Evolutionary conservation across 2,329 filamentous ascomycete genomes (phyloP).

Genomic region (Aspergillus hiratsukae): DNA sequence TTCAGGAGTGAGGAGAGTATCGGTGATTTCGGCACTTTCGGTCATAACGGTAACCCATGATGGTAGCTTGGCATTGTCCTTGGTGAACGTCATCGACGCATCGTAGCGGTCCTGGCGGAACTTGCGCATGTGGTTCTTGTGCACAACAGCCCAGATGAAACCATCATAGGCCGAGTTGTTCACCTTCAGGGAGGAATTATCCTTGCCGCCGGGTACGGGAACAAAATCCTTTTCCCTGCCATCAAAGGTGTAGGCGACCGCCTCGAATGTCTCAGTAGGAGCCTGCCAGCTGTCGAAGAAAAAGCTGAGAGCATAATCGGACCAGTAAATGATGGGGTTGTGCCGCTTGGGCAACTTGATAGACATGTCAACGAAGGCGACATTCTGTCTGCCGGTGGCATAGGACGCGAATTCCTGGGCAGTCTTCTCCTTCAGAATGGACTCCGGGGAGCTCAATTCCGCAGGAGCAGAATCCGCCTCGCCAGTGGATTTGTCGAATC

Average conservation of each 20-base stretch:
- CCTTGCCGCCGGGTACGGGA: slow-evolving; percentile 57
- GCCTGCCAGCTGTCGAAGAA: slow-evolving; percentile 72
- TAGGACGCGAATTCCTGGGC: slow-evolving; percentile 84
- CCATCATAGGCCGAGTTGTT: slow-evolving; percentile 68
- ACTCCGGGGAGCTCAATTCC: slow-evolving; percentile 49
- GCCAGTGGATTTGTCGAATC: slow-evolving; percentile 57
- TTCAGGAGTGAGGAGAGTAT: slow-evolving; percentile 80
- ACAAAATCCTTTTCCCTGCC: slow-evolving; percentile 80
- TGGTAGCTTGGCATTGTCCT: slow-evolving; percentile 86
- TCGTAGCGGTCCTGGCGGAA: slow-evolving; percentile 93
- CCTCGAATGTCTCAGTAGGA: slow-evolving; percentile 70
- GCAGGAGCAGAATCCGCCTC: slow-evolving; percentile 40
- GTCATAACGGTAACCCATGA: slow-evolving; percentile 91
- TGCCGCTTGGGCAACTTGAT: slow-evolving; percentile 78
- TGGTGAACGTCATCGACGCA: slow-evolving; percentile 84
- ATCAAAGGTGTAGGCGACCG: slow-evolving; percentile 81
- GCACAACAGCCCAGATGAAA: slow-evolving; percentile 92
- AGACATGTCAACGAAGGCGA: slow-evolving; percentile 84
- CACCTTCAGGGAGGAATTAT: slow-evolving; percentile 53
- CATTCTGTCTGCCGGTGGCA: slow-evolving; percentile 85
- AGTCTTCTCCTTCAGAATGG: slow-evolving; percentile 76
- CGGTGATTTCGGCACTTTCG: slow-evolving; percentile 92
- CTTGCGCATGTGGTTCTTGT: slow-evolving; percentile 89
- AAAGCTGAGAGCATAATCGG: slow-evolving; percentile 67
- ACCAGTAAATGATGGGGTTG: slow-evolving; percentile 67